Percentiles rank a stretch among this genome's conserved stretches.
Conservation (phyloP, 2,329 filamentous ascomycete genomes). For the Aspergillus carbonarius region DNA sequence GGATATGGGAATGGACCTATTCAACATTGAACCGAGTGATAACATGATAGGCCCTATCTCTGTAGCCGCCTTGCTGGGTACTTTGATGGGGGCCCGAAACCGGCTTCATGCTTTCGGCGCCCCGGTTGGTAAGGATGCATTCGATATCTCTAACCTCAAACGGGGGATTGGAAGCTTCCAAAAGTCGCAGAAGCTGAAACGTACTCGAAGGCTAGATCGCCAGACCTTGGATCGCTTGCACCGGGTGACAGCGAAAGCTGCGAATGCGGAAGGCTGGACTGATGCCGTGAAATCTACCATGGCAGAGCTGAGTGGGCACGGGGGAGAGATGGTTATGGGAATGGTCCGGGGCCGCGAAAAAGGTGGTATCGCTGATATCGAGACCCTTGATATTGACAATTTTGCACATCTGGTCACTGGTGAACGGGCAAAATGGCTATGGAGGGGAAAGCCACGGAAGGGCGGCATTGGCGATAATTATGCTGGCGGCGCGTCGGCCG, state of each 20-base stretch:
- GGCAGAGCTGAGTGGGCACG: conserved; percentile 87
- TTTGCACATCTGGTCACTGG: conserved; percentile 78
- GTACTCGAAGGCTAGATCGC: conserved; percentile 76
- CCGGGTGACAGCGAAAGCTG: conserved; percentile 82
- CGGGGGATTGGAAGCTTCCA: conserved; percentile 85
- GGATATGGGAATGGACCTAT: conserved; percentile 86
- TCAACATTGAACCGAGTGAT: conserved; percentile 88
- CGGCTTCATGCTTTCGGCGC: conserved; percentile 80
- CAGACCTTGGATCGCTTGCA: conserved; percentile 80
- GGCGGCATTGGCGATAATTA: conserved; percentile 37
- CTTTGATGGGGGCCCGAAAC: conserved; percentile 86
- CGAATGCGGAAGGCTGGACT: conserved; percentile 83
- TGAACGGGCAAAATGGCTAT: conserved; percentile 87
- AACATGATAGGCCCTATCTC: conserved; percentile 90
- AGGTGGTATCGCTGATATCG: conserved; percentile 85
- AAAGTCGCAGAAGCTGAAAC: conserved; percentile 77
- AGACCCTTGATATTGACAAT: conserved; percentile 83
- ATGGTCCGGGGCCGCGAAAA: conserved; percentile 87
- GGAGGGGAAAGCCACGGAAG: conserved; percentile 85
- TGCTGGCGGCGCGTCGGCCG: conserved; percentile 31
- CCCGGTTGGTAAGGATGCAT: conserved; percentile 84
- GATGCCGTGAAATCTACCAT: conserved; percentile 94
- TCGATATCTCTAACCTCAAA: conserved; percentile 80
- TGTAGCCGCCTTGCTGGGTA: conserved; percentile 80
- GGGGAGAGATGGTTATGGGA: conserved; percentile 92